phyloP scores from a whole-genome alignment of 2,329 filamentous ascomycete genomes.

The Tympanopsis confertula region DNA sequence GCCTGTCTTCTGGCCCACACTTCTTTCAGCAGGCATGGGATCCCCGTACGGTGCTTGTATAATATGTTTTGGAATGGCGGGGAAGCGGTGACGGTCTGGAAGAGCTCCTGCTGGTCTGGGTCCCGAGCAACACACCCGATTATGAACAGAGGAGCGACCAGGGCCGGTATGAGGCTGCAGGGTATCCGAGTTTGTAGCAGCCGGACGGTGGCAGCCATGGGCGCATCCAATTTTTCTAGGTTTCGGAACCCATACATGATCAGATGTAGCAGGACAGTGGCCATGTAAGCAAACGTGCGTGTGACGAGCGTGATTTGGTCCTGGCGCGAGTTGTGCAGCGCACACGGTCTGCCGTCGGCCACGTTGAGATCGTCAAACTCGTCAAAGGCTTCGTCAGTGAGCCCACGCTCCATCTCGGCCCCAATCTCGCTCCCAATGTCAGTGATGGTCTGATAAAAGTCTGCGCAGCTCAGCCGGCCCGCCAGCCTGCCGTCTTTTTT shows the following conservation, averaged over 20 bases:
- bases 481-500: background rate
- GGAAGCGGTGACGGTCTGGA: background rate
- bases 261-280: conserved; percentile 2
- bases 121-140: conserved; percentile 3
- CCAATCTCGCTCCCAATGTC: too few species aligned
- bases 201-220: too few species aligned
- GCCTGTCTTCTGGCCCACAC: conserved; percentile 2
- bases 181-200: conserved; percentile 1
- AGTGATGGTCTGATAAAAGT: too few species aligned
- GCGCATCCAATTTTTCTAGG: background rate
- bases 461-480: too few species aligned
- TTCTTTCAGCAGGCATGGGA: conserved; percentile 2
- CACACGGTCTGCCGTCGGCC: too few species aligned
- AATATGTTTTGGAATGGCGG: background rate
- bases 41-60: conserved; percentile 1
- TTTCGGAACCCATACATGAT: conserved; percentile 2
- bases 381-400: too few species aligned
- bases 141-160: conserved; percentile 2
- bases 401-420: too few species aligned
- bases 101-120: background rate
- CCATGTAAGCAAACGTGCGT: conserved; percentile 3
- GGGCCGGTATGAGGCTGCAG: background rate
- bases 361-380: too few species aligned
- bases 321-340: too few species aligned
- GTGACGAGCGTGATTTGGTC: conserved; percentile 1